Evolutionary conservation across 2,329 filamentous ascomycete species (phyloP), one percentile per base, ranked within the genome.

Genomic region (Diaporthe australafricana): DNA sequence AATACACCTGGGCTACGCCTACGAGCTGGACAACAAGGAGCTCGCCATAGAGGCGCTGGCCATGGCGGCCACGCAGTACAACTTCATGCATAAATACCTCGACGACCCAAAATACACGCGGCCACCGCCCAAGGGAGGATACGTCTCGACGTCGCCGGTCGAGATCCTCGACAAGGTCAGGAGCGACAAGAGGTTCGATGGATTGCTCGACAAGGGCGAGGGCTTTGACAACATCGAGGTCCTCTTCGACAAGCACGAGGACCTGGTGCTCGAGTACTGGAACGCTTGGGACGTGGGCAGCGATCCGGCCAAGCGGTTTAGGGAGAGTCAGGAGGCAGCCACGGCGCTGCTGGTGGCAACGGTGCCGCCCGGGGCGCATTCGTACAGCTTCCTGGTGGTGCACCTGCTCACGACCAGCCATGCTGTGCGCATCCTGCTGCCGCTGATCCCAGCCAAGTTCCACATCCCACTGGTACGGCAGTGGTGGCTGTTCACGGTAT

Each of bases 1-100:
- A n/a, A 96, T 98, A 72, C 96, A 98, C 78, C 87, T 99, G 2
- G 95, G 91, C n/a, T 98, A 97, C 79, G 96, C 95, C 12, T 96
- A 93, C 79, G 96, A 99, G 84, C 87, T 98, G 77, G 90, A 93
- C 74, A 96, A 89, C 76, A 93, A 92, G 72, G 96, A 97, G 75
- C 80, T 98, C 25, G 95, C 92, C 60, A 96, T 98, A 82, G 96
- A 99, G 84, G 93, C 95, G 0, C 87, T 99, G 0, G 91, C 90
- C 0, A 86, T 98, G 73, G 86, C 91, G 0, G 85, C 88, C 11
- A 83, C 85, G 1, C 84, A 89, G 76, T 89, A 92, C 80, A 84
- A 88, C 79, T 89, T 85, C 78, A 80, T 92, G 38, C 89, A 91
- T 81, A 89, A 88, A 79, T 92, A 91, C 76, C 77, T 94, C n/a